phyloP scores from a whole-genome alignment of 768 basidiomycete genomes.

The Phylloporus arenicola region DNA sequence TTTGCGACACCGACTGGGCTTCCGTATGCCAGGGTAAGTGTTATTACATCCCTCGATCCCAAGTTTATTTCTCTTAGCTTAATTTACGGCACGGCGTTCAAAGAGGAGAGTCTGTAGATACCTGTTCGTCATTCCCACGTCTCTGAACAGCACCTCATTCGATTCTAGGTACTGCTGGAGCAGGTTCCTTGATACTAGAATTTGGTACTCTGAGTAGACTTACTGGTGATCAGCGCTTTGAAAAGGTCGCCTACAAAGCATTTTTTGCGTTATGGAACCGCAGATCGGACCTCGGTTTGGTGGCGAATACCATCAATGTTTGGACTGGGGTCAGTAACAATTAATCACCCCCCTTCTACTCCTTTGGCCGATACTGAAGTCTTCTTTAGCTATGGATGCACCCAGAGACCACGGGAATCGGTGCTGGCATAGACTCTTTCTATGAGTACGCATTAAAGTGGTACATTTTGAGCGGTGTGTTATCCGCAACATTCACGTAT shows the following conservation, averaged over 20 bases:
- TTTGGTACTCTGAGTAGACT: conserved; percentile 90
- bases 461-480: conserved; percentile 77
- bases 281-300: conserved; percentile 73
- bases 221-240: conserved; percentile 85
- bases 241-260: conserved; percentile 82
- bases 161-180: conserved; percentile 76
- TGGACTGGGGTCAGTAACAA: conserved; percentile 61
- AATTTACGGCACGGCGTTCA: conserved; percentile 78
- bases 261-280: conserved; percentile 95
- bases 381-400: conserved; percentile 54
- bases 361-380: conserved; percentile 4
- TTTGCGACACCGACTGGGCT: conserved; percentile 89
- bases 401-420: conserved; percentile 76
- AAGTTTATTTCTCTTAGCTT: conserved; percentile 41
- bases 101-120: conserved; percentile 73
- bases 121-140: conserved; percentile 54
- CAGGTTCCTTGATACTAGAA: conserved; percentile 88
- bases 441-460: conserved; percentile 93
- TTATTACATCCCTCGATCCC: neutral
- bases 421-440: conserved; percentile 94
- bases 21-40: conserved; percentile 77
- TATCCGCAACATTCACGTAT: neutral
- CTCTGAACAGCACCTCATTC: conserved; percentile 3
- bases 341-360: neutral
- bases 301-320: conserved; percentile 87